Conservation (phyloP, 2,329 filamentous ascomycete genomes). For the Botrytis galanthina region DNA sequence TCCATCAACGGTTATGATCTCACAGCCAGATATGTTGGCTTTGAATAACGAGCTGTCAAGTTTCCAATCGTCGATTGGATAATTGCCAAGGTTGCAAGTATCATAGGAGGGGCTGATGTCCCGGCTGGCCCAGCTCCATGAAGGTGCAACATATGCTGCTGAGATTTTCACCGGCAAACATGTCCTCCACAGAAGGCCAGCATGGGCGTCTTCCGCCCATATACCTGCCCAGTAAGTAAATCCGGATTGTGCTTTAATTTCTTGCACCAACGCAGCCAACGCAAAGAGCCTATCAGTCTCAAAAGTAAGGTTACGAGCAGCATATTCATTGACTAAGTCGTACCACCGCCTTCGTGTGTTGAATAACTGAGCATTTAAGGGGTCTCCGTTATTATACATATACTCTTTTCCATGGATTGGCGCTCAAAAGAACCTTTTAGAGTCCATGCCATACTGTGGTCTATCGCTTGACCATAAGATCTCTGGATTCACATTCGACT, state of each 20-base stretch:
- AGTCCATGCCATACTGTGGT: neutral
- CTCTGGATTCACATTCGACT: neutral
- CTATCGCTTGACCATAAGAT: neutral
- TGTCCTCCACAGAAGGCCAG: neutral
- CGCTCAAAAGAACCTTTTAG: neutral
- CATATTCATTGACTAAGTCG: neutral
- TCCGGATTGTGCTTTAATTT: neutral
- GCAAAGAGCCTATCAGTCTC: neutral
- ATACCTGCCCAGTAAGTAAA: neutral
- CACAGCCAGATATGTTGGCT: neutral
- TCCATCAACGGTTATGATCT: neutral
- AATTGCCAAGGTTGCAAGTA: accelerated
- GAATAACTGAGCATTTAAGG: neutral
- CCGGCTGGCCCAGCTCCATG: neutral
- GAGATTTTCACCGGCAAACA: accelerated
- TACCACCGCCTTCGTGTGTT: neutral
- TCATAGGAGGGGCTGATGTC: too few species aligned
- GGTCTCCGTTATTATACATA: neutral
- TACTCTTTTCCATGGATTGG: neutral
- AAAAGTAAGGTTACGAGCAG: neutral
- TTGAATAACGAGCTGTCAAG: neutral
- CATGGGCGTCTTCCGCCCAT: neutral
- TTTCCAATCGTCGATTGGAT: neutral
- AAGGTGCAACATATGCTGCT: neutral
- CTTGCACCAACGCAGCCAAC: neutral